Conservation (phyloP, 176 grass and related monocot species). For the Lolium rigidum region DNA sequence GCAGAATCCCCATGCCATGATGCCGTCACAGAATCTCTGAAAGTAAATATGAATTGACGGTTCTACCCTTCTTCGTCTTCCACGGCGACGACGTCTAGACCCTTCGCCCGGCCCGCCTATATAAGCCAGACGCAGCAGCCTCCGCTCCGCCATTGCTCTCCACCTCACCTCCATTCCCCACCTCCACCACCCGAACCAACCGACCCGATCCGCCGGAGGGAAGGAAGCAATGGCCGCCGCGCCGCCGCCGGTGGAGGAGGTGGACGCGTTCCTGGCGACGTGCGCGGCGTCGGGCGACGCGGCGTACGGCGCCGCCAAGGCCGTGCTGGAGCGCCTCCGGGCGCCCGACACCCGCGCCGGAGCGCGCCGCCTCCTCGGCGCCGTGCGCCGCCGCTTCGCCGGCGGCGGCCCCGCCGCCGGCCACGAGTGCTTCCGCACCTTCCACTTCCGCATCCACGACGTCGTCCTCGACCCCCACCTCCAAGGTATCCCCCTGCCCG, state of each 20-base stretch:
- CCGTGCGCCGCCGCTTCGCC: slow-evolving; percentile 68
- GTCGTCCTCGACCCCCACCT: slow-evolving; percentile 60
- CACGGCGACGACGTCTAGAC: slow-evolving; percentile 17
- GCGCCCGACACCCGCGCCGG: slow-evolving; percentile 62
- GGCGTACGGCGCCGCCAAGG: slow-evolving; percentile 80
- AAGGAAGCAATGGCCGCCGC: not conserved
- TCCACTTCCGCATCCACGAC: slow-evolving; percentile 94
- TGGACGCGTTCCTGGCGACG: slow-evolving; percentile 70
- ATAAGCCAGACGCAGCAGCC: not conserved
- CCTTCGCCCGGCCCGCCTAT: not conserved
- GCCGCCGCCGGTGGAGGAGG: slow-evolving; percentile 21
- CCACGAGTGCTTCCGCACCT: slow-evolving; percentile 75
- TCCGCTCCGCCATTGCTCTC: slow-evolving; percentile 1
- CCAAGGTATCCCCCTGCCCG: slow-evolving; percentile 51
- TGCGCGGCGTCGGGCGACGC: slow-evolving; percentile 82
- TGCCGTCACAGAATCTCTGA: not conserved
- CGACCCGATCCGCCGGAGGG: not conserved
- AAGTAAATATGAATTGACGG: not conserved
- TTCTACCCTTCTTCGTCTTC: not conserved
- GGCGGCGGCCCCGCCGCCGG: slow-evolving; percentile 42
- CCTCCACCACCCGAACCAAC: not conserved
- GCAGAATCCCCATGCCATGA: not conserved
- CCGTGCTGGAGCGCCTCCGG: slow-evolving; percentile 72
- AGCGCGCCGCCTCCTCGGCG: slow-evolving; percentile 75
- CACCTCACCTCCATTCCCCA: not conserved